Base-by-base conservation (phyloP, 495 filamentous ascomycete genomes). In the Aspergillus egyptiacus region DNA sequence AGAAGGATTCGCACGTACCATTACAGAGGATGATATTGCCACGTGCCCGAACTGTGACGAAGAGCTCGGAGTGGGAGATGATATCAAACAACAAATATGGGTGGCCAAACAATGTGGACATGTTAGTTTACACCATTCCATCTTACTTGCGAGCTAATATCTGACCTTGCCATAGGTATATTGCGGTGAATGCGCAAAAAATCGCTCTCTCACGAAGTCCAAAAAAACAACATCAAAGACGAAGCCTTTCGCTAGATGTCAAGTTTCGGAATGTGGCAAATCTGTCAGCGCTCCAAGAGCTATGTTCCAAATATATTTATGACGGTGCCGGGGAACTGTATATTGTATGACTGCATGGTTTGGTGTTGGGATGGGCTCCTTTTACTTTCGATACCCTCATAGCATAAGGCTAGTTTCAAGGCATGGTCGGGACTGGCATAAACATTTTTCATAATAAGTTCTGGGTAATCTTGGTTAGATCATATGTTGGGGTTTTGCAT, bases 21-120 rank as follows among this genome's bases (percentile, higher is more conserved):
- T 82, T 0, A 69, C 54, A 17, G 83, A 88, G 27, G 74, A 79
- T 14, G 80, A 88, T 25, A 60, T 79, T 4, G 64, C 89, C 3
- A 70, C 85, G 11, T 91, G 86, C 62, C 85, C 86, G 1, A 83
- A 82, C 50, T 91, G 86, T 55, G 75, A 77, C 5, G 72, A 78
- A 28, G 86, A 90, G 59, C 63, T 91, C 36, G 81, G 84, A n/a
- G 66, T 67, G 15, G 75, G 76, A 17, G 68, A 75, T 34, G 80
- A 80, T 19, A 48, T 68, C 6, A 80, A 83, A 60, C 77, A 79
- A 59, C 77, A 86, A 49, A 82, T 89, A 25, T 89, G 86, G 85
- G 74, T 87, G 14, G 72, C 81, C 1, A 87, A 81, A 54, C 66
- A 68, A 48, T 91, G 86, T 64, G 87, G 86, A 46, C 86, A 91